Evolutionary conservation across 2,329 filamentous ascomycete genomes (phyloP), one percentile per base, ranked within the genome.

Genomic region (Xylariaceae sp.): DNA sequence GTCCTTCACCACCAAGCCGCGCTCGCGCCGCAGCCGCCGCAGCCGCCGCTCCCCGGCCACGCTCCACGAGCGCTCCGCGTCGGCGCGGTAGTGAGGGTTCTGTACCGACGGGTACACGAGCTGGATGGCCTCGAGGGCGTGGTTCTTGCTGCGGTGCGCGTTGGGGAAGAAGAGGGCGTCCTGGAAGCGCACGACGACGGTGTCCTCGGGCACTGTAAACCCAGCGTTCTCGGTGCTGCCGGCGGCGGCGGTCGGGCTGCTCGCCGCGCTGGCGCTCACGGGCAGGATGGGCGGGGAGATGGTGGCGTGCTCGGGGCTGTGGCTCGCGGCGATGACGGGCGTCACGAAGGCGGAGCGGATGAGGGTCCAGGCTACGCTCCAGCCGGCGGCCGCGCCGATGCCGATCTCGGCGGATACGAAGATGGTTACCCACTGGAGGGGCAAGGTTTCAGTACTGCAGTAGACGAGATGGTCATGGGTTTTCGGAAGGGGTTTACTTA

Each of bases 161-260:
- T 83, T 83, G 46, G 72, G 74, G 63, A 82, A 83, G 59, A 82
- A 74, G 28, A 83, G 62, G 1, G 74, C 71, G 42, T 79, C 74
- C 28, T 68, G 71, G 58, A 81, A 78, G 3, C 66, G 66, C 54
- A 83, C 76, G 28, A 83, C 62, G 22, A 74, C 75, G 2, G 71
- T 69, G 49, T 81, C 77, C 2, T 66, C 60, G 1, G 64, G 71
- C 18, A 70, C 52, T 1, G 43, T 45, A 2, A 54, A 40, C 11
- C 48, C 49, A 3, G 53, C 53, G 28, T 57, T 54, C 38, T 61
- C 52, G 9, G 56, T 55, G 22, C 22, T 4, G 13, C 9, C 9
- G 12, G 37, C 17, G 28, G 18, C 24, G 36, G 11, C 6, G 36
- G 15, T 29, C 24, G 39, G n/a, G n/a, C n/a, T n/a, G n/a, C n/a